Conservation (phyloP, 208 protist genomes). For the Crithidia brevicula region DNA sequence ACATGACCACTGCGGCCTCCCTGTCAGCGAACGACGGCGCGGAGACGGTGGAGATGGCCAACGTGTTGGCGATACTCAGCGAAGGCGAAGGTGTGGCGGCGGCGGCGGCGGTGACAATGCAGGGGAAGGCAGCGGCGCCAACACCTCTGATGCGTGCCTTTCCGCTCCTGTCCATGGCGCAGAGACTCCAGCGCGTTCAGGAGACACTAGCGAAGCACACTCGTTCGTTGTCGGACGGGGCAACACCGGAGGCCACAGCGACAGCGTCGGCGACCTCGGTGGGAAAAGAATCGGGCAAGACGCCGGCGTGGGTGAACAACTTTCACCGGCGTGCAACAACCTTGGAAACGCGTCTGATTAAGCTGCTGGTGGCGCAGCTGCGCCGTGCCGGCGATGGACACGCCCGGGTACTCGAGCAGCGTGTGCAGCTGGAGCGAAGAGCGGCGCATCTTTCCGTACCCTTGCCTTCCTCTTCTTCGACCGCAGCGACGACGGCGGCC, state of each 20-base stretch:
- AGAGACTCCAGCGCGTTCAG: conserved; percentile 18
- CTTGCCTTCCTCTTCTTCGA: no score
- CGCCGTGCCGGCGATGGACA: conserved; percentile 23
- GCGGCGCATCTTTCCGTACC: no score
- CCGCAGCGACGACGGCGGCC: no score
- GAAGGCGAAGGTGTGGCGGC: no score
- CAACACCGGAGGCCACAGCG: neutral
- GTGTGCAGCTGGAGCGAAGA: neutral
- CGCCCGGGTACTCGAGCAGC: conserved; percentile 13
- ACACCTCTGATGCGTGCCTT: neutral
- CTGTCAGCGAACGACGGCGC: neutral
- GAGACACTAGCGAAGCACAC: conserved; percentile 3
- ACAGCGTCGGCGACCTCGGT: neutral
- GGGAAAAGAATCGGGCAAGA: neutral
- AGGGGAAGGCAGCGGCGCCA: neutral
- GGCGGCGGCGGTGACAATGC: neutral
- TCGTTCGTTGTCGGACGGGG: no score
- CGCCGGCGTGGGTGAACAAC: conserved; percentile 6
- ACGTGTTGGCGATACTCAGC: no score
- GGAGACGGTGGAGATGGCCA: no score
- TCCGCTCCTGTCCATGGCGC: conserved; percentile 20
- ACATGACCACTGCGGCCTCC: conserved; percentile 13
- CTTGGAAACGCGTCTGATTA: conserved; percentile 27
- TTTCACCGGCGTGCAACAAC: conserved; percentile 20
- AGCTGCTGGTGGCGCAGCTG: conserved; percentile 22